A percentile compares a stretch with the other conserved stretches of the same genome.
Evolutionary conservation across 352 stramenopile genomes (phyloP).

Genomic region (Thalassiosira livingstoniorum): DNA sequence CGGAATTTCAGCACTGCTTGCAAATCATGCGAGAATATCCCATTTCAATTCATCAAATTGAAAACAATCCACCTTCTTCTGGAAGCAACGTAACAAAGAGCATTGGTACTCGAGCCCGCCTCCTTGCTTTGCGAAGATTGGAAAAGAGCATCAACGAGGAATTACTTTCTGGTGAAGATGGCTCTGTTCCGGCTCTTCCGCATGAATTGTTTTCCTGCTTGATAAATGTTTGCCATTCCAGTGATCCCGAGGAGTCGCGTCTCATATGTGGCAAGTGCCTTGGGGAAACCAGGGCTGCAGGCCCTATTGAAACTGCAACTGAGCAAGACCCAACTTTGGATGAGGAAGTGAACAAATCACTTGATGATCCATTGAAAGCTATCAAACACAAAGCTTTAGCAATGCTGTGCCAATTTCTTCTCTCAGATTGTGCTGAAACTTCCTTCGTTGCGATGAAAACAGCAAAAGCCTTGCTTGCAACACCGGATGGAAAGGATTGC

Average conservation of each 20-base stretch:
- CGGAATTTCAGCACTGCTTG: constrained; percentile 60
- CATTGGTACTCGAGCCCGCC: constrained; percentile 40
- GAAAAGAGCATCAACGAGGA: constrained; percentile 40
- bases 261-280: constrained; percentile 63
- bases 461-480: constrained; percentile 68
- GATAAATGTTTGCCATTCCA: constrained; percentile 57
- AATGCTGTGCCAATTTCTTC: constrained; percentile 74
- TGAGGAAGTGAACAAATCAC: constrained; percentile 26
- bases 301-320: neutral
- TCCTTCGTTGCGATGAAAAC: constrained; percentile 77
- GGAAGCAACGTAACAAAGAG: constrained; percentile 31
- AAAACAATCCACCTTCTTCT: constrained; percentile 26
- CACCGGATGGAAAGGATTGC: constrained; percentile 56
- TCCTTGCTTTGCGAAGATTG: constrained; percentile 53
- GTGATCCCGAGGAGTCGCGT: constrained; percentile 64
- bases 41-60: constrained; percentile 53
- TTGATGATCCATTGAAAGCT: constrained; percentile 47
- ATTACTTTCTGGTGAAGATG: constrained; percentile 4
- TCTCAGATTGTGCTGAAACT: constrained; percentile 61
- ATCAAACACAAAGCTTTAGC: constrained; percentile 65
- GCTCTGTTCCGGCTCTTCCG: neutral
- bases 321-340: constrained; percentile 6
- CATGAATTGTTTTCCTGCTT: constrained; percentile 35
- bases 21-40: constrained; percentile 62
- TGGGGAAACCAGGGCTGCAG: constrained; percentile 35